Evolutionary conservation across 805 yeast genomes (phyloP).

Genomic region (Barnettozyma populi): DNA sequence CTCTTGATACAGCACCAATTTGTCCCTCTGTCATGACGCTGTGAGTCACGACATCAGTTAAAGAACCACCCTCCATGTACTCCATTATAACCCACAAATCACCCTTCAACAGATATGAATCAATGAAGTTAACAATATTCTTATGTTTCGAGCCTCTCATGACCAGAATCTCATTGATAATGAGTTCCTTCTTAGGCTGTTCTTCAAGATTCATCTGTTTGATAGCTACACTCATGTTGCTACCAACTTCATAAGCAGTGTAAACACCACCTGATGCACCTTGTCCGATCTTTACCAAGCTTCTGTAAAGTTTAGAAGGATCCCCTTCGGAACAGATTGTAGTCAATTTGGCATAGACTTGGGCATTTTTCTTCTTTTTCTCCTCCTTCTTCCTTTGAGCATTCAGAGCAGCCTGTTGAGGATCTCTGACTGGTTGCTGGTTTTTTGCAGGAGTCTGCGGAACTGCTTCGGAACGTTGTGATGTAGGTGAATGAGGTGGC

Average conservation of each 20-base stretch:
- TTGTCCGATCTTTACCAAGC: constrained; percentile 85
- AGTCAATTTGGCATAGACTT: constrained; percentile 62
- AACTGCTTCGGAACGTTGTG: background rate
- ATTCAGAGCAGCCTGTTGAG: constrained; percentile 44
- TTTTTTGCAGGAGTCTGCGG: constrained; percentile 29
- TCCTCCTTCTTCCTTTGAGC: constrained; percentile 74
- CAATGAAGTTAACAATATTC: constrained; percentile 91
- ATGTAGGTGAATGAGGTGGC: constrained; percentile 2
- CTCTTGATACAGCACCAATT: constrained; percentile 91
- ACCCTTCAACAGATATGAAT: constrained; percentile 70
- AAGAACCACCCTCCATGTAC: constrained; percentile 97
- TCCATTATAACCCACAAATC: constrained; percentile 98
- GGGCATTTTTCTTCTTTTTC: constrained; percentile 64
- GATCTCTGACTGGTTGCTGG: constrained; percentile 43
- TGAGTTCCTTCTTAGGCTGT: constrained; percentile 93
- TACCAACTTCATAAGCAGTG: constrained; percentile 65
- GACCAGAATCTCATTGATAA: constrained; percentile 90
- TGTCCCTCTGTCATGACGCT: constrained; percentile 87
- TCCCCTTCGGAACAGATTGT: constrained; percentile 82
- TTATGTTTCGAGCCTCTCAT: constrained; percentile 90
- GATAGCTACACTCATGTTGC: constrained; percentile 71
- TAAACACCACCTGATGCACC: constrained; percentile 98
- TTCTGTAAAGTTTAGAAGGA: constrained; percentile 65
- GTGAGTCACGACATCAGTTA: constrained; percentile 93
- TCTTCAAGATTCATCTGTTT: constrained; percentile 93